Conservation (phyloP, 1,139 yeast species). For the Wickerhamomyces sp. region DNA sequence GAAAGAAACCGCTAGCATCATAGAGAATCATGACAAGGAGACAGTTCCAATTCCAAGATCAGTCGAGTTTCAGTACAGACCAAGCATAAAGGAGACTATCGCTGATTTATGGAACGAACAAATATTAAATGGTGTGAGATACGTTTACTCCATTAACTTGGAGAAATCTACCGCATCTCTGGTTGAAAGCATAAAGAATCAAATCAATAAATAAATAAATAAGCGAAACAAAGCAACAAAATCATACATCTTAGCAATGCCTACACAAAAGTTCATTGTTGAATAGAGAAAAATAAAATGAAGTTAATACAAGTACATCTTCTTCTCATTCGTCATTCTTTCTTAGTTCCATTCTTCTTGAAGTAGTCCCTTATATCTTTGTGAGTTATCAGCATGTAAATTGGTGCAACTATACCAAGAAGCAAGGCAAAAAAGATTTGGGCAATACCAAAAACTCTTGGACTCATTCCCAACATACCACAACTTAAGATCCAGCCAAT, state of each 20-base stretch:
- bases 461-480: constrained; percentile 53
- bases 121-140: constrained; percentile 59
- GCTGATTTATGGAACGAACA: constrained; percentile 85
- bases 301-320: neutral
- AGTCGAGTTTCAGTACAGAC: constrained; percentile 39
- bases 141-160: constrained; percentile 56
- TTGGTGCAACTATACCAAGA: constrained; percentile 59
- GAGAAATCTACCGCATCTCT: constrained; percentile 35
- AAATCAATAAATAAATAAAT: constrained; percentile 3
- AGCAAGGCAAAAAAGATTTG: constrained; percentile 34
- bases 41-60: constrained; percentile 33
- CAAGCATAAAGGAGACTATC: constrained; percentile 51
- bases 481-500: constrained; percentile 81
- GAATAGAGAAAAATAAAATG: neutral
- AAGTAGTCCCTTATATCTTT: constrained; percentile 51
- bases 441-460: constrained; percentile 12
- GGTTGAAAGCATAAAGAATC: constrained; percentile 29
- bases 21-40: constrained; percentile 46
- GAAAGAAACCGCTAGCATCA: constrained; percentile 40
- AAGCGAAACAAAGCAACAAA: constrained; percentile 2
- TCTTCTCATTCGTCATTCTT: constrained; percentile 1
- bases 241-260: neutral
- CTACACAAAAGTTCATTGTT: neutral
- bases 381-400: constrained; percentile 49
- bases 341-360: constrained; percentile 23